Evolutionary conservation across 1,284 basidiomycete genomes (phyloP).

Genomic region (Boletus mariae): DNA sequence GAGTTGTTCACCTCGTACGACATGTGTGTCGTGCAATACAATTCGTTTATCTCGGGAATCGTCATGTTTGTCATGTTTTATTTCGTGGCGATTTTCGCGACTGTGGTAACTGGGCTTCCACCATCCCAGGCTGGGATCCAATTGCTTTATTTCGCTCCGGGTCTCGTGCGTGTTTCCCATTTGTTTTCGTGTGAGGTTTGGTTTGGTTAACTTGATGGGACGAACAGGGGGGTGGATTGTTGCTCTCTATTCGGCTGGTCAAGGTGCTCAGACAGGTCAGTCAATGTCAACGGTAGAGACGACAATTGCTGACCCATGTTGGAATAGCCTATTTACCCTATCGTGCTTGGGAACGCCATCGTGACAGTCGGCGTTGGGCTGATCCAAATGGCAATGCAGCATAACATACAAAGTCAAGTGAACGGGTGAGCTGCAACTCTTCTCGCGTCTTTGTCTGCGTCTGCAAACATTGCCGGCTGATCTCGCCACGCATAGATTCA

Average conservation of each 20-base stretch:
- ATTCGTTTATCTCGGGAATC: slow-evolving; percentile 41
- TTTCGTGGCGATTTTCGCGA: slow-evolving; percentile 50
- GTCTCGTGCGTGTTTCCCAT: slow-evolving; percentile 33
- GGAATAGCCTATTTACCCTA: slow-evolving; percentile 40
- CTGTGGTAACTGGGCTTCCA: slow-evolving; percentile 39
- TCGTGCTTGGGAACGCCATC: slow-evolving; percentile 37
- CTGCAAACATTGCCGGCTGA: background rate
- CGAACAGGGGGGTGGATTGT: slow-evolving; percentile 19
- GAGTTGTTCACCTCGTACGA: slow-evolving; percentile 37
- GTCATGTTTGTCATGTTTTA: slow-evolving; percentile 53
- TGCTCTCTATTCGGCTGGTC: slow-evolving; percentile 24
- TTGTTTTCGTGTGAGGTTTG: background rate
- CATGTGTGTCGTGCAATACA: slow-evolving; percentile 38
- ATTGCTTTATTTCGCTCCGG: slow-evolving; percentile 47
- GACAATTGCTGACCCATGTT: background rate
- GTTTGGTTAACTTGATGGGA: background rate
- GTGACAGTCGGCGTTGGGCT: slow-evolving; percentile 41
- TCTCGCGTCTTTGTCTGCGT: too few relatives aligned
- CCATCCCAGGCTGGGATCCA: slow-evolving; percentile 42
- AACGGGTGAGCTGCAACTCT: slow-evolving; percentile 32
- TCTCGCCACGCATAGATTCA: slow-evolving; percentile 34
- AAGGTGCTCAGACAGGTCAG: slow-evolving; percentile 26
- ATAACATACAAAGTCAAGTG: slow-evolving; percentile 34
- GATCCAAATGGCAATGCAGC: slow-evolving; percentile 40
- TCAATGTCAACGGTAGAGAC: background rate